Evolutionary conservation across 768 basidiomycete species (phyloP), one percentile per base, ranked within the genome.

Genomic region (Macrocybe gigantea): DNA sequence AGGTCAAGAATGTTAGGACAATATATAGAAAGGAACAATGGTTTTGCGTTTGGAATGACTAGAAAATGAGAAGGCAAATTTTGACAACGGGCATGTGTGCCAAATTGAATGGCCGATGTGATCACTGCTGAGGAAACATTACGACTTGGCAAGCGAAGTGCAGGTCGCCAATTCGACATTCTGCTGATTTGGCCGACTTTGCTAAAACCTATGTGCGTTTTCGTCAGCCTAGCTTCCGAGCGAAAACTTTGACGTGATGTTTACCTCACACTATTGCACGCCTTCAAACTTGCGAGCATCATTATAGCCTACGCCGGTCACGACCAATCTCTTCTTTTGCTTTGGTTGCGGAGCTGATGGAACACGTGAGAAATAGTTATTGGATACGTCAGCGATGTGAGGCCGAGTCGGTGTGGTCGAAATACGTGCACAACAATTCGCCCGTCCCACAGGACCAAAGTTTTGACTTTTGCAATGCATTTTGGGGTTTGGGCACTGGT

Each of bases 211-310:
- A 49, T 38, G 44, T 14, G 50, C 13, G 36, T 15, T 44, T 30
- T 45, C 7, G 13, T 4, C 10, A 12, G 35, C 41, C 36, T 38
- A 13, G 45, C 42, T 30, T 4, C 30, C n/a, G 45, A 30, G 14
- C 35, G 13, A 15, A 12, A 33, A 47, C 30, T 32, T 30, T 22
- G 22, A 36, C 45, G 14, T 51, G 46, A 38, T 12, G 39, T 74
- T 45, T 59, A 86, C 85, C 72, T 87, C 84, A 56, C 88, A 90
- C 88, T 88, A 90, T 49, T 68, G 72, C 56, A 83, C 71, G 3
- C 74, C 84, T 35, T 88, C 84, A 56, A 85, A 77, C 53, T 82
- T 82, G 33, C 69, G 68, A 22, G 71, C 62, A 56, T 90, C 88
- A 13, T 75, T 73, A 10, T 71, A 66, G 6, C 74, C 73, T 30